Base-by-base conservation (phyloP, 2,329 filamentous ascomycete genomes). In the Massarina eburnea region DNA sequence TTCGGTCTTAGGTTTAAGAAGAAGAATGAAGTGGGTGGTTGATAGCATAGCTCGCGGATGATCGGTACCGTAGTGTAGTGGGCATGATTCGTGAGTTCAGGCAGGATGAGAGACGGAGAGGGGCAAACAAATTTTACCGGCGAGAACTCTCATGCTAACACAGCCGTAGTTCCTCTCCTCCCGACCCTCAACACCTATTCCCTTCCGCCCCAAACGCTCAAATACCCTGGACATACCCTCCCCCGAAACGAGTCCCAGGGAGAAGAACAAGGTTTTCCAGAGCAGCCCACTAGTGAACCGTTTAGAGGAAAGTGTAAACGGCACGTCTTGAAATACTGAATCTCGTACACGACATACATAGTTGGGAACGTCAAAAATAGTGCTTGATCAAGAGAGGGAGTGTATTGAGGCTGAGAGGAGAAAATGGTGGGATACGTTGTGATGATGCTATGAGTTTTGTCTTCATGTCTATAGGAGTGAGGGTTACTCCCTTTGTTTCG, bases 121-220 rank as follows among this genome's bases (percentile, higher is more conserved):
- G 12, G 24, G 24, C 7, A 26, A 12, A 30, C 7, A 8, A 8
- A 29, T 29, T 14, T 29, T 29, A 29, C 14, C 26, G 8, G 14
- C 14, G 8, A 8, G 8, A 22, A 15, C 17, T 8, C 3, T 10
- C 20, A 21, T 21, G 15, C 35, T 38, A 38, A 38, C 19, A 22
- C 12, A 4, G 9, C 7, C 55, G 60, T 1, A 91, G 88, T 92
- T 92, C 70, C 78, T 90, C 27, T 78, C 82, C 20, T 88, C 83
- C 55, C 78, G 84, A 50, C 84, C 86, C 2, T 80, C 80, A 26
- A 90, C 86, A 32, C 87, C 87, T 17, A 77, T 85, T 38, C 76
- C 83, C 8, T 80, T 84, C 72, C 79, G 80, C 48, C 79, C 79
- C 8, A 78, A 76, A 52, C 76, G 80, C 45, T 76, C 79, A 37